These are phyloP conservation scores for Candida adriatica DNA, from an alignment of 805 yeast species.

Conservation along the genomic window DNA sequence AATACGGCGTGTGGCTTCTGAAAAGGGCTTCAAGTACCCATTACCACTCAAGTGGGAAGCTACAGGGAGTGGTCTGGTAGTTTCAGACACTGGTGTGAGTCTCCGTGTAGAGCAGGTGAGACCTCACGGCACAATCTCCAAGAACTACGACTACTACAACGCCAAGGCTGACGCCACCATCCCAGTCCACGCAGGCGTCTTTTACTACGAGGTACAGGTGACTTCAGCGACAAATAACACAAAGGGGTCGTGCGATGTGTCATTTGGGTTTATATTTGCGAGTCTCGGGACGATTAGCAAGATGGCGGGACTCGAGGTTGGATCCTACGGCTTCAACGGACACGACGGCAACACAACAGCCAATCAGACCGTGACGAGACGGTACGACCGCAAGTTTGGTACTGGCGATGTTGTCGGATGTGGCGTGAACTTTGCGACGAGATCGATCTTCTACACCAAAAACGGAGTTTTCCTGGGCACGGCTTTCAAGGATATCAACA, in stretches of 20 bases:
- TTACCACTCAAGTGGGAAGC: conserved; percentile 19
- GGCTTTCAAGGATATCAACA: conserved; percentile 41
- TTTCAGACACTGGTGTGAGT: conserved; percentile 9
- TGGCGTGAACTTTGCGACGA: conserved; percentile 65
- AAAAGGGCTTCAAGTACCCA: conserved; percentile 12
- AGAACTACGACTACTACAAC: conserved; percentile 15
- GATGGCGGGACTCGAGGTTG: conserved; percentile 40
- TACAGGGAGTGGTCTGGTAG: conserved; percentile 3
- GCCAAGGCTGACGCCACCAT: conserved; percentile 31
- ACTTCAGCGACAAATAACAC: conserved; percentile 27
- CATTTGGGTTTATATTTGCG: conserved; percentile 39
- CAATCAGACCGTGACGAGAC: conserved; percentile 32
- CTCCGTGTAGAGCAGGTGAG: conserved; percentile 11
- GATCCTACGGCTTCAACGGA: conserved; percentile 49
- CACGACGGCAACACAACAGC: conserved; percentile 39
- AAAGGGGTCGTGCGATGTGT: conserved; percentile 26
- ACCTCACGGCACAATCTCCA: conserved; percentile 1
- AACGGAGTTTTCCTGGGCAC: conserved; percentile 64
- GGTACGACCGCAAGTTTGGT: conserved; percentile 40
- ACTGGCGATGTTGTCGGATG: conserved; percentile 70
- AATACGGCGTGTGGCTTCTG: neutral
- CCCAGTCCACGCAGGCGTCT: conserved; percentile 36
- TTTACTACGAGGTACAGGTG: conserved; percentile 44
- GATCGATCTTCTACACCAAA: conserved; percentile 67
- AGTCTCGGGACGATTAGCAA: conserved; percentile 24